Base-by-base conservation (phyloP, 306 rosid species). In the Corylus americana region DNA sequence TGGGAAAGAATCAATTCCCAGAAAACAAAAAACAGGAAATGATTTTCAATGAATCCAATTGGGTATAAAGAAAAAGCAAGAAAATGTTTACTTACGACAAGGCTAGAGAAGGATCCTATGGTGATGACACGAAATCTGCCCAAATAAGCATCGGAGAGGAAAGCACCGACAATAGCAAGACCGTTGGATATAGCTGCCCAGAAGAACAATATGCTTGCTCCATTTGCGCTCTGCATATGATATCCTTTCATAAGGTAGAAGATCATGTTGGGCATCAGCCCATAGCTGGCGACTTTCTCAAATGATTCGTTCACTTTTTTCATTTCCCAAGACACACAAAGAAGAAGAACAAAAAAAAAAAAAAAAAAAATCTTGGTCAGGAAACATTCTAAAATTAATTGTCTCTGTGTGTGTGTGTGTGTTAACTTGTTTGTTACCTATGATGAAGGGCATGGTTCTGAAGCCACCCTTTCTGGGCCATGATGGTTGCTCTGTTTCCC, bases 381-480 rank as follows among this genome's bases (percentile, higher is more conserved):
- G 22, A 66, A 71, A 71, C 7, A 20, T 2, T 20, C n/a, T 22
- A 20, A n/a, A 49, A 27, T 3, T 20, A 66, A 51, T 48, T 0
- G 10, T 48, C 50, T n/a, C 50, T n/a, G 16, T 53, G 20, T 51
- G 63, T 53, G 20, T 51, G 63, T 61, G 48, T 29, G 11, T 27
- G 37, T 69, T 37, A 37, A 5, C 42, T 31, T 39, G 7, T 27
- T 31, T 50, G 55, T 27, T 77, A 88, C 91, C 86, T 82, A 88
- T 86, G 83, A 88, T 88, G 77, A 88, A 83, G 37, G 89, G 89
- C 91, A 88, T 83, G 78, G 91, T 86, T 75, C 83, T 80, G 2
- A 77, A 81, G 47, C 89, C 92, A 75, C 89, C 92, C 37, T 81
- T 86, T 81, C 85, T 79, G 61, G 67, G 57, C 35, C 14, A 55